Percentiles rank a stretch among this genome's conserved stretches.
phyloP scores from a whole-genome alignment of 2,329 filamentous ascomycete genomes.

The Apiospora koreana region DNA sequence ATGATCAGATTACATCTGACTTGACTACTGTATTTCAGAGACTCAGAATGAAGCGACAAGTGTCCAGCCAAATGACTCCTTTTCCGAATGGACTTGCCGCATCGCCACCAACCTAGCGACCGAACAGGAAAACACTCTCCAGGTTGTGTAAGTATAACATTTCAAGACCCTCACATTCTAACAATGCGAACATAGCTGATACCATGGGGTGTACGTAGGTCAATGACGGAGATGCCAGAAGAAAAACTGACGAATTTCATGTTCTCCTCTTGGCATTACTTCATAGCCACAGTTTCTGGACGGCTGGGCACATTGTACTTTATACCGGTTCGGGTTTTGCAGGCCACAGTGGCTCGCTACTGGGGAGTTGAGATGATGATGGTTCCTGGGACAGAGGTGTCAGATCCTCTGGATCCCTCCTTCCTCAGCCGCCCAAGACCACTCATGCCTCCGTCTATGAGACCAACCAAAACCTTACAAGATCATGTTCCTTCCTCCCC shows the following conservation, averaged over 20 bases:
- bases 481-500: rapidly evolving
- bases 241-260: not conserved
- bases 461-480: not conserved
- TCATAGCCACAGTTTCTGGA: not conserved
- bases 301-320: not conserved
- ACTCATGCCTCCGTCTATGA: not conserved
- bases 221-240: not conserved
- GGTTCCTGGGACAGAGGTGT: not conserved
- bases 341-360: not conserved
- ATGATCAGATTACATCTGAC: too few species aligned
- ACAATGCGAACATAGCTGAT: not conserved
- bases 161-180: too few species aligned
- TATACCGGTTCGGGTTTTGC: not conserved
- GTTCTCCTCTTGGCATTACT: not conserved
- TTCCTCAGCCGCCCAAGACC: not conserved
- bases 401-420: not conserved
- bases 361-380: not conserved
- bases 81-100: not conserved
- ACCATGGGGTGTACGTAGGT: not conserved
- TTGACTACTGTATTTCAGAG: not conserved
- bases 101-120: not conserved
- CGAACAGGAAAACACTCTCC: not conserved
- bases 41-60: not conserved
- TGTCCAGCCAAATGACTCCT: not conserved
- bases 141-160: not conserved